Evolutionary conservation across 163 green algal species (phyloP), one percentile per base, ranked within the genome.

Genomic region (Scenedesmus sp.): DNA sequence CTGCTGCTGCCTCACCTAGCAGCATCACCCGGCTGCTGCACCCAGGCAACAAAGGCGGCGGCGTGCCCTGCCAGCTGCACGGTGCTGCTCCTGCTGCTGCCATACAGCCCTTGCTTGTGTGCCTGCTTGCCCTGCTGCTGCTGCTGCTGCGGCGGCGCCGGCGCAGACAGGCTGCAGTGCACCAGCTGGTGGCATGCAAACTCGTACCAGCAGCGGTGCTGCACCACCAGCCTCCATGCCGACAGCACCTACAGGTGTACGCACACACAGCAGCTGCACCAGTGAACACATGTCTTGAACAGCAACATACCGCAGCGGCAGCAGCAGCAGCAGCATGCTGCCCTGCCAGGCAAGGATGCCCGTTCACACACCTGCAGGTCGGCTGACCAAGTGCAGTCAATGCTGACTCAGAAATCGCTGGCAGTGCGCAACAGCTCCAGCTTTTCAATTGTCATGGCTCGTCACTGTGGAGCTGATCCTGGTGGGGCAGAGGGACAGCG

Each of bases 191-290:
- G 40, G 33, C 37, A 76, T 20, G 86, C 86, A 78, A 86, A 91
- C 37, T 91, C 43, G 22, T 91, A 91, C 86, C 86, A 91, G 76
- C 86, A 86, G 53, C 76, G 86, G 40, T 91, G 86, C 86, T 91
- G 86, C 37, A 81, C 37, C 26, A 80, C 86, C 7, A 86, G 51
- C 51, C 51, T 7, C 86, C 86, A 91, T n/a, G 51, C 86, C 18
- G 76, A 40, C 37, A 86, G 26, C 10, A 91, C 86, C 72, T 89
- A 26, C 46, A 44, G 46, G 44, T 5, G 22, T 61, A 22, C 42
- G 44, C 22, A 80, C 43, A 43, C 18, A 61, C 6, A 22, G 20
- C 37, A 61, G 40, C 2, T 68, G 43, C 13, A 61, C 22, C 42
- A 65, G 33, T 15, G 68, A n/a, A 6, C 0, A 56, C 0, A 68